Evolutionary conservation across 2,329 filamentous ascomycete genomes (phyloP).

Genomic region (Fusarium foetens): DNA sequence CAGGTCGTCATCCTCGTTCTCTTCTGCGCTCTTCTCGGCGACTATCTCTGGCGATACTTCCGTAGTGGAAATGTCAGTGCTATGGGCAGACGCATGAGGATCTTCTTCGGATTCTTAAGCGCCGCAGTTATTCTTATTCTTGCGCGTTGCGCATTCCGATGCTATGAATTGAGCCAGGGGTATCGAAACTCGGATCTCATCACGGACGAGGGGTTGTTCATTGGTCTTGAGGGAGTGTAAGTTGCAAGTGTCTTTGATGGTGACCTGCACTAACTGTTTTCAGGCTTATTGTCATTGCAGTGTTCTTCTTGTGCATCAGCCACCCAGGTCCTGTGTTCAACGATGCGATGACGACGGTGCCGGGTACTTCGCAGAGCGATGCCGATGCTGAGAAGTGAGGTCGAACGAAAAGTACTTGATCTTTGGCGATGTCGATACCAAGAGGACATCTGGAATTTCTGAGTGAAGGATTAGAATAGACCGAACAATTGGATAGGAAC

Average conservation of each 20-base stretch:
- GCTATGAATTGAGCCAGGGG: slow-evolving; percentile 71
- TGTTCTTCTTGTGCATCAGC: slow-evolving; percentile 50
- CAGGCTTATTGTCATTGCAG: slow-evolving; percentile 51
- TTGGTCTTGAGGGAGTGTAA: slow-evolving; percentile 63
- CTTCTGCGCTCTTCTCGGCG: slow-evolving; percentile 60
- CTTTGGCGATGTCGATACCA: neutral
- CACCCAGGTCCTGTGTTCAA: slow-evolving; percentile 51
- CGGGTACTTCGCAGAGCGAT: slow-evolving; percentile 8
- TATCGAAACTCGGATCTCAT: slow-evolving; percentile 66
- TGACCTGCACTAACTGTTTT: slow-evolving; percentile 1
- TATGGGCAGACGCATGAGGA: slow-evolving; percentile 40
- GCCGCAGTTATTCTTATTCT: slow-evolving; percentile 69
- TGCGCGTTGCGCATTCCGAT: slow-evolving; percentile 69
- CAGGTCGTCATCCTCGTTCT: slow-evolving; percentile 65
- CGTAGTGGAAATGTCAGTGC: slow-evolving; percentile 31
- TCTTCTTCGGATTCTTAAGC: slow-evolving; percentile 63
- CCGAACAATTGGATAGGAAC: fast-evolving
- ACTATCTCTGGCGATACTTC: slow-evolving; percentile 58
- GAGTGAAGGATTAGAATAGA: neutral
- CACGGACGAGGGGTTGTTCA: slow-evolving; percentile 61
- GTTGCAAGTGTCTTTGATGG: slow-evolving; percentile 10
- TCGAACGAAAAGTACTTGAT: neutral
- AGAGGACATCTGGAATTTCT: fast-evolving
- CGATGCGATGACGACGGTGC: neutral
- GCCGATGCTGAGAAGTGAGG: slow-evolving; percentile 18